These are phyloP conservation scores for Talaromyces wortmannii DNA, from an alignment of 495 filamentous ascomycete genomes.

Conservation along the genomic window DNA sequence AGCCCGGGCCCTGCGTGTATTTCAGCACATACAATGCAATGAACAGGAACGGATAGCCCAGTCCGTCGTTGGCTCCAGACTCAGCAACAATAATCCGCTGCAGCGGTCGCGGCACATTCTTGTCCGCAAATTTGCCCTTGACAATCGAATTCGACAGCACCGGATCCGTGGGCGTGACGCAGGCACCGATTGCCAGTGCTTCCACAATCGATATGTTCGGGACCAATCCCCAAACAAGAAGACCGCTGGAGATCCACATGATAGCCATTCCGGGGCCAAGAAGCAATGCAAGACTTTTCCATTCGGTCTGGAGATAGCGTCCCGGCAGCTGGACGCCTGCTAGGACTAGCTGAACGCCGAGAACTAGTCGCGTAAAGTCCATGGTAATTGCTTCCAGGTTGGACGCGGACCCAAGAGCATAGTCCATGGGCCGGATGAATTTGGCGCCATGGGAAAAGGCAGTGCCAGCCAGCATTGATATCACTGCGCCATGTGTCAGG, in stretches of 20 bases:
- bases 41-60: slow-evolving; percentile 92
- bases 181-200: slow-evolving; percentile 71
- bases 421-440: slow-evolving; percentile 69
- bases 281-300: slow-evolving; percentile 68
- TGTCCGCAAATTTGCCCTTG: slow-evolving; percentile 89
- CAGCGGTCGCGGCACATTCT: slow-evolving; percentile 74
- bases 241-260: slow-evolving; percentile 83
- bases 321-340: slow-evolving; percentile 89
- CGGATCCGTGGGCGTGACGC: slow-evolving; percentile 88
- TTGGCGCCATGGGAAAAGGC: slow-evolving; percentile 72
- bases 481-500: slow-evolving; percentile 44
- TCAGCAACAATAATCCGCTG: slow-evolving; percentile 88
- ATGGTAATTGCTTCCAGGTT: slow-evolving; percentile 63
- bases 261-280: slow-evolving; percentile 79
- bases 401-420: slow-evolving; percentile 55
- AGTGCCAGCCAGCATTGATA: slow-evolving; percentile 74
- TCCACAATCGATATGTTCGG: slow-evolving; percentile 69
- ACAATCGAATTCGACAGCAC: slow-evolving; percentile 86
- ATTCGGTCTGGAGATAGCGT: slow-evolving; percentile 74
- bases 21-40: slow-evolving; percentile 78
- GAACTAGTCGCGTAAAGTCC: slow-evolving; percentile 79
- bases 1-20: slow-evolving; percentile 54
- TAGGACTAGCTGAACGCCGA: slow-evolving; percentile 86
- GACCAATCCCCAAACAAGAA: slow-evolving; percentile 74
- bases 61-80: slow-evolving; percentile 84